Base-by-base conservation (phyloP, 2,329 filamentous ascomycete species). In the Anisogramma anomala region DNA sequence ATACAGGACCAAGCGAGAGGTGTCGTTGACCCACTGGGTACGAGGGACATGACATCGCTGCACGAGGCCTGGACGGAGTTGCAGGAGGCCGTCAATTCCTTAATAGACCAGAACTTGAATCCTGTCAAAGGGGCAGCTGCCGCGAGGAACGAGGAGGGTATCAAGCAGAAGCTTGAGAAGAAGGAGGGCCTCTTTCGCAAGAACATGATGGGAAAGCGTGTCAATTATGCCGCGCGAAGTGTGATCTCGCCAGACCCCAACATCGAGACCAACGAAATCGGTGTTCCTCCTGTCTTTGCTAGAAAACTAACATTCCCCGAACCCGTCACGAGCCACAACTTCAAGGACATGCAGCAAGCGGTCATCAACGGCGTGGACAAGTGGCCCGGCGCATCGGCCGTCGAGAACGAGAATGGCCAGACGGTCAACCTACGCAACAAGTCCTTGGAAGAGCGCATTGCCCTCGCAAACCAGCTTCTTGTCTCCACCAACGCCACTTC, bases 151-250 rank as follows among this genome's bases (percentile, higher is more conserved):
- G 84, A 93, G 47, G 88, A 94, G 49, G 91, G 93, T 52, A 94
- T 98, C 65, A 98, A 98, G 65, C 91, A 98, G 58, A 83, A 88
- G 57, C 72, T 98, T 20, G 91, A 98, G 64, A 98, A 98, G 71
- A 98, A 98, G 64, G 93, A 98, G 57, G 91, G 91, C 50, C 71
- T 98, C 22, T 98, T 98, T 69, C 75, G 91, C 53, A 96, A 94
- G 69, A 95, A 98, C 63, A 96, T 98, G 91, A 98, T 98, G 91
- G 91, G 91, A 47, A 98, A 98, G 70, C 87, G 91, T 68, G 91
- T 98, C 65, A 96, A 98, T 61, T 96, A 91, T 59, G 91, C 91
- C 36, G 91, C 91, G 27, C 82, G 91, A 59, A 94, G 84, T 72
- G 91, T 98, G 59, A 98, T 98, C 53, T 96, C 89, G 8, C 91